phyloP scores from a whole-genome alignment of 257 asterid genomes.

The Ballota nigra region DNA sequence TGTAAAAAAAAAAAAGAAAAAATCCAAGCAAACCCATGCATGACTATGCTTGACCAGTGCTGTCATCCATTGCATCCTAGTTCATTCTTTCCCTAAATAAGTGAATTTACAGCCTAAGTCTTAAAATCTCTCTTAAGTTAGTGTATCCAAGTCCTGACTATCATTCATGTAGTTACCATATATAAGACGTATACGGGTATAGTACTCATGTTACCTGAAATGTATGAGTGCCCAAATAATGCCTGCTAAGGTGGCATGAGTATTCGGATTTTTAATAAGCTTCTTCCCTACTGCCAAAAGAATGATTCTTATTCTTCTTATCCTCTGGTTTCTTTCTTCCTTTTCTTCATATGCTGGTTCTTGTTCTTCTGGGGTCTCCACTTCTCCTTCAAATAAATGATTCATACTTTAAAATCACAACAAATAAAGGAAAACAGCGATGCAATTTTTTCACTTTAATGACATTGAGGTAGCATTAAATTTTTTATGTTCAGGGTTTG shows the following conservation, averaged over 20 bases:
- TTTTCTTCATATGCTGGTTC: conserved; percentile 32
- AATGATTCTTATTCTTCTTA: conserved; percentile 33
- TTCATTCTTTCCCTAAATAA: not conserved
- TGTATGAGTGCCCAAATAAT: conserved; percentile 75
- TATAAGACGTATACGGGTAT: not conserved
- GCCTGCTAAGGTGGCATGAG: conserved; percentile 72
- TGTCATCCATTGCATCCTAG: not conserved
- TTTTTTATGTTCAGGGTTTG: conserved; percentile 1
- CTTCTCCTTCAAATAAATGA: conserved; percentile 37
- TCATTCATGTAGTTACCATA: not conserved
- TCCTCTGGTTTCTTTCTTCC: conserved; percentile 34
- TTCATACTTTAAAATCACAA: conserved; percentile 7
- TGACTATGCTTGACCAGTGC: not conserved
- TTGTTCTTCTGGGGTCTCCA: conserved; percentile 39
- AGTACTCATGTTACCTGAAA: conserved; percentile 54
- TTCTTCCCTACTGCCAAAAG: conserved; percentile 57
- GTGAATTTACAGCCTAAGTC: not conserved
- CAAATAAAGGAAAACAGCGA: not conserved
- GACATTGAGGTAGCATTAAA: conserved; percentile 9
- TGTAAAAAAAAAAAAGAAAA: no score
- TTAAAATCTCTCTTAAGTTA: not conserved
- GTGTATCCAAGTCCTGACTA: conserved; percentile 14
- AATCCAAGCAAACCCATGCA: not conserved
- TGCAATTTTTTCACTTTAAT: not conserved
- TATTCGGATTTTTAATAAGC: conserved; percentile 74